Base-by-base conservation (phyloP, 371 early-diverging fungal genomes). In the Rhizopus sp. region DNA sequence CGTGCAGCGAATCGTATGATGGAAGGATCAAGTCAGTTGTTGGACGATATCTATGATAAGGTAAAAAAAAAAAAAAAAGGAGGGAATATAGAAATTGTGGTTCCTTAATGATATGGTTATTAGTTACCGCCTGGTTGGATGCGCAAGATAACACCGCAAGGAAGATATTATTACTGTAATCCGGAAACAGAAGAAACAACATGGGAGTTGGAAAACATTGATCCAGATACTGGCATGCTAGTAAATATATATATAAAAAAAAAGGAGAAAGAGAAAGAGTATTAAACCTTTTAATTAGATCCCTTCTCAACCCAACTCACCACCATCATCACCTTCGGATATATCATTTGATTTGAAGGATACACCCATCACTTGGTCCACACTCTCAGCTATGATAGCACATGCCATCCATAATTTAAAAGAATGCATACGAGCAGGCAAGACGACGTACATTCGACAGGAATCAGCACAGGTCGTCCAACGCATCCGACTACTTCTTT, bases 401-500 rank as follows among this genome's bases (percentile, higher is more conserved):
- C 77, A 84, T 5, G 82, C 88, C 3, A 82, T 92, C 35, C 80
- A 86, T 46, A 78, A 83, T 29, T 80, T 93, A 34, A 84, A 86
- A 55, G 60, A 75, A 32, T 81, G 91, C 0, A 86, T 87, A 12
- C 85, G 86, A 53, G 83, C 68, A 50, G 72, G 78, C 7, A 68
- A 74, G 7, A 50, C 17, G 7, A 32, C 33, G 3, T 38, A 59
- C 5, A 59, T 71, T 40, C 53, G 55, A 0, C 59, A 69, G 48
- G 69, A 73, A 7, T 62, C 72, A 0, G 60, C 63, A 5, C 50
- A 69, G 12, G 83, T 95, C 15, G 89, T 94, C 5, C 83, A 88
- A 13, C 84, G 91, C 17, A 88, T 95, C 49, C 88, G 93, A 15
- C 80, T 88, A 13, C 80, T 97, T 80, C 81, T 97, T 41, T 86